Base-by-base conservation (phyloP, 2,329 filamentous ascomycete genomes). In the Aspergillus terreus region DNA sequence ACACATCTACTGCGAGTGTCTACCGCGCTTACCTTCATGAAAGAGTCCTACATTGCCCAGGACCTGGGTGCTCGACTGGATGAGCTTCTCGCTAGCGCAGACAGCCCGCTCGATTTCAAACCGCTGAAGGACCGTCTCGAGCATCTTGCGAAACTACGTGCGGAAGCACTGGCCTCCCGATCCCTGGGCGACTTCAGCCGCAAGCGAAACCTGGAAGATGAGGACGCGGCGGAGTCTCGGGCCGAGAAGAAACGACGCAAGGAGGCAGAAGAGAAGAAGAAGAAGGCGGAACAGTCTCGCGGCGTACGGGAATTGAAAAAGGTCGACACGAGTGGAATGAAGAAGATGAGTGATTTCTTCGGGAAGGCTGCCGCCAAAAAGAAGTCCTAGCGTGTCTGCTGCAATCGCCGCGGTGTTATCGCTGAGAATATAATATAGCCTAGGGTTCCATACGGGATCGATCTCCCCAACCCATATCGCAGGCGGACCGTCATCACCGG, bases 311-410 rank as follows among this genome's bases (percentile, higher is more conserved):
- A 92, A 44, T 69, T 99, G 64, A 88, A 88, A 69, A 99, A 97
- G 75, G 92, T 92, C 44, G 88, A 97, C 72, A 92, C 87, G 0
- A 83, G 75, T 19, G 94, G 94, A 1, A 99, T 99, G 94, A 94
- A 88, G 80, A 99, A 97, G 77, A 82, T 99, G 82, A 96, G 89
- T 67, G 82, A 86, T 55, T 99, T 99, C 74, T 99, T 99, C 71
- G 84, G 84, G 54, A 95, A 92, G 74, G 65, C 69, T 25, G 60
- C 68, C 25, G 42, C 60, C 10, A 66, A 68, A 54, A 71, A 71
- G 55, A 70, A 70, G 48, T 51, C 65, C 33, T 70, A 61, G 41
- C 17, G 10, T 15, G 11, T 12, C 7, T 41, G 33, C 35, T 15
- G 25, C n/a, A 30, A 30, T 30, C 27, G 9, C 27, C 7, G 27